phyloP scores from a whole-genome alignment of 768 basidiomycete genomes.

The Pleurotus eryngii region DNA sequence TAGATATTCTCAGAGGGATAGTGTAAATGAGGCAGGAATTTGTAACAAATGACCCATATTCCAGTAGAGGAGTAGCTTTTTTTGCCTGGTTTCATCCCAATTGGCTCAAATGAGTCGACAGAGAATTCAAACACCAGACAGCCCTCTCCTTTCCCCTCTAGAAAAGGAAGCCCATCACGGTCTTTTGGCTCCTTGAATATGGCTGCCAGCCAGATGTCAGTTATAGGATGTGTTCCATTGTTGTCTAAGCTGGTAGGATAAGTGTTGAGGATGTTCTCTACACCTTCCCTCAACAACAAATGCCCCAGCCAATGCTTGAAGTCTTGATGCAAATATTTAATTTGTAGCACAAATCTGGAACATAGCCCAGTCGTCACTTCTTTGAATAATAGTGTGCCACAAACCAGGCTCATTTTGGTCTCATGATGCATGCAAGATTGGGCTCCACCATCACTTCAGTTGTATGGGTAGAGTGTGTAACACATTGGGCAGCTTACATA shows the following conservation, averaged over 20 bases:
- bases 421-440: background rate
- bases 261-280: conserved; percentile 20
- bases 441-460: conserved; percentile 3
- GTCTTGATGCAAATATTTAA: conserved; percentile 18
- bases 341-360: conserved; percentile 5
- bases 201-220: background rate
- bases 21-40: background rate
- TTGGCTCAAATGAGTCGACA: background rate
- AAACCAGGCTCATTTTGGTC: background rate
- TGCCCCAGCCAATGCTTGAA: conserved; percentile 23
- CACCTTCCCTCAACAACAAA: conserved; percentile 20
- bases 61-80: background rate
- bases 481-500: conserved; percentile 23
- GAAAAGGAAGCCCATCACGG: background rate
- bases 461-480: conserved; percentile 16
- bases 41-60: conserved; percentile 1
- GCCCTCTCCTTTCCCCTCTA: background rate
- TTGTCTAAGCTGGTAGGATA: conserved; percentile 4
- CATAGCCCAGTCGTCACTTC: conserved; percentile 3
- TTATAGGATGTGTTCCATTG: background rate
- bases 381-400: background rate
- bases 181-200: background rate
- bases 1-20: background rate
- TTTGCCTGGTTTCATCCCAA: background rate
- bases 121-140: background rate